phyloP scores from a whole-genome alignment of 306 rosid species.

The Vigna mungo region DNA sequence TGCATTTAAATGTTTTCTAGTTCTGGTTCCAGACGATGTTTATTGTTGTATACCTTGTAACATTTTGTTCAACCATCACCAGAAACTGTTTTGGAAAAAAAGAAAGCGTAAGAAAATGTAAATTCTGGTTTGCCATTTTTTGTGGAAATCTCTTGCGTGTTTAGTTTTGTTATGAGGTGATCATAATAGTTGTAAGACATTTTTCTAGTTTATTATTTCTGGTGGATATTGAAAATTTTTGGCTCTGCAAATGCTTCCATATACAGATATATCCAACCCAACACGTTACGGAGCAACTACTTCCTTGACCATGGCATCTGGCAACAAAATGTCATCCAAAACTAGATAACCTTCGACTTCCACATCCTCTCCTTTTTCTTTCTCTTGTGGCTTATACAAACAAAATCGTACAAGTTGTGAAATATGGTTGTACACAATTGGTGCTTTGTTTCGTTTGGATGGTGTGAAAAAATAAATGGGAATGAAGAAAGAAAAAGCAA shows the following conservation, averaged over 20 bases:
- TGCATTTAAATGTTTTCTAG: conserved; percentile 29
- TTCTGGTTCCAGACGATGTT: conserved; percentile 27
- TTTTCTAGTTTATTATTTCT: conserved; percentile 36
- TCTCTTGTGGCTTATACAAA: conserved; percentile 3
- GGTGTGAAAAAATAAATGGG: too few relatives aligned
- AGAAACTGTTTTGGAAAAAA: conserved; percentile 15
- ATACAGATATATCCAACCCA: conserved; percentile 34
- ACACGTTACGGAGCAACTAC: conserved; percentile 13
- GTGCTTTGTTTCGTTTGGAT: background rate
- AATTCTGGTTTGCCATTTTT: conserved; percentile 30
- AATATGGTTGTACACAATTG: conserved; percentile 23
- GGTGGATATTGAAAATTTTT: conserved; percentile 34
- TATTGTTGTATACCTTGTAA: conserved; percentile 35
- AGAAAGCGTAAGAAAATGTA: background rate
- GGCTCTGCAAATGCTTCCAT: background rate
- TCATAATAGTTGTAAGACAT: conserved; percentile 14
- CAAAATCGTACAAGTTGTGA: conserved; percentile 19
- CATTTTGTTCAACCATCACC: conserved; percentile 39
- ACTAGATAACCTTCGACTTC: background rate
- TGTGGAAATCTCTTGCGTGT: conserved; percentile 15
- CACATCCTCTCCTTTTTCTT: background rate
- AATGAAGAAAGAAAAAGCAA: too few relatives aligned
- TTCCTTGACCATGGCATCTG: background rate
- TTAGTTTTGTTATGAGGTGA: conserved; percentile 24
- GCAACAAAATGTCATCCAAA: conserved; percentile 28